Evolutionary conservation across 2,329 filamentous ascomycete genomes (phyloP), one percentile per base, ranked within the genome.

Genomic region (Fusarium paranaense): DNA sequence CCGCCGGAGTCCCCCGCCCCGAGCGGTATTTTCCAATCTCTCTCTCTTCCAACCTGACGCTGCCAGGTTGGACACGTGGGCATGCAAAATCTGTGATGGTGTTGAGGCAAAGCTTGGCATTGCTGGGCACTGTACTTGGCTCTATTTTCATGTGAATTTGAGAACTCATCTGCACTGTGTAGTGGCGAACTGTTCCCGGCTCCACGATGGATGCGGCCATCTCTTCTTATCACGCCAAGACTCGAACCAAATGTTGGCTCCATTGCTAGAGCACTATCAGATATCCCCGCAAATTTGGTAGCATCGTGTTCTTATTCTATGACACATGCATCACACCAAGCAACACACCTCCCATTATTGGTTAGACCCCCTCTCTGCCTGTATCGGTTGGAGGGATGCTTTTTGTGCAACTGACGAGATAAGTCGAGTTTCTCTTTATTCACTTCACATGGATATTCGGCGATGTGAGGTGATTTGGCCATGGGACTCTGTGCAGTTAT

Each of bases 61-160:
- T 27, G 13, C 35, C 35, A n/a, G 27, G 22, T 18, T 37, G 22
- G 20, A 64, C 60, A 71, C 70, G 69, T 64, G 56, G 64, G 27
- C 18, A 27, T 35, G 16, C 22, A 27, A 40, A 52, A 32, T 14
- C 27, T 18, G 25, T 37, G 42, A 50, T 22, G 37, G 7, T 63
- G 40, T 37, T 13, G 35, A 40, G n/a, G 10, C n/a, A 8, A 7
- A 4, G 20, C 45, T 61, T 61, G 60, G 54, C 38, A 4, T 16
- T 9, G 3, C 37, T 20, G 18, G 33, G 35, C n/a, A 25, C 27
- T 58, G 62, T 58, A 5, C 35, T 33, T 16, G 30, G 62, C 25
- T 42, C 6, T 33, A n/a, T 32, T 32, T 20, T 45, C 18, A 18
- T 27, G 57, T 18, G 54, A 58, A n/a, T 1, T 38, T 30, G 10